Evolutionary conservation across 1,139 yeast species (phyloP).

Genomic region (Candida smagusa): DNA sequence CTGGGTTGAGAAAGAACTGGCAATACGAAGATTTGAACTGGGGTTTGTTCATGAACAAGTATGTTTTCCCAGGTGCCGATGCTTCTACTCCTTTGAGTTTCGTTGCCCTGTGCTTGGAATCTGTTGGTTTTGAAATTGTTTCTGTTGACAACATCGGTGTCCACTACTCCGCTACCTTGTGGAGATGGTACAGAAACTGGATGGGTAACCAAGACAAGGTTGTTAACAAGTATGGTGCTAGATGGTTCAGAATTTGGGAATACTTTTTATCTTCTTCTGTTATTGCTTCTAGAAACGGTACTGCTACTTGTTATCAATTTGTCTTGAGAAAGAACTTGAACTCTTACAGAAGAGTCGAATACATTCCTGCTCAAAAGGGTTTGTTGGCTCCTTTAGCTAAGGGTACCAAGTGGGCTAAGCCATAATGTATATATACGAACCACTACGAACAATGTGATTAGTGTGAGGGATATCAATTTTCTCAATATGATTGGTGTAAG

Average conservation of each 20-base stretch:
- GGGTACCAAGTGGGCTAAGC: constrained; percentile 45
- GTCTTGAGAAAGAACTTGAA: constrained; percentile 87
- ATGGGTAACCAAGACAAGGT: constrained; percentile 75
- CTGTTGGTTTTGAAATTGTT: constrained; percentile 82
- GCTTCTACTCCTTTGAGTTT: constrained; percentile 92
- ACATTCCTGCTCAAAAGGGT: constrained; percentile 76
- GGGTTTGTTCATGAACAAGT: constrained; percentile 96
- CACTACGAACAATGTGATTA: no score
- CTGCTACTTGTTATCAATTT: constrained; percentile 90
- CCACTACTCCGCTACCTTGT: constrained; percentile 85
- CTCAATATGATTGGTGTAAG: no score
- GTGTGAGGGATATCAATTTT: no score
- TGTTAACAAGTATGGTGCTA: constrained; percentile 76
- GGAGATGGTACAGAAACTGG: constrained; percentile 98
- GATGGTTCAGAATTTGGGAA: constrained; percentile 96
- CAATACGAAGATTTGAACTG: constrained; percentile 91
- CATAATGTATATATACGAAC: constrained; percentile 4
- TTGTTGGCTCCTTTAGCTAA: constrained; percentile 59
- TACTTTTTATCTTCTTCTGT: constrained; percentile 80
- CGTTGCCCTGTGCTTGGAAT: constrained; percentile 74
- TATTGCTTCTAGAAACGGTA: constrained; percentile 87
- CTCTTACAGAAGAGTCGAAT: constrained; percentile 79
- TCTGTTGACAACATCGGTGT: constrained; percentile 88
- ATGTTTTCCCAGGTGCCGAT: constrained; percentile 96
- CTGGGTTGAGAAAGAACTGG: constrained; percentile 91